Conservation (phyloP, 2,329 filamentous ascomycete species). For the Pseudodiploospora longispora region DNA sequence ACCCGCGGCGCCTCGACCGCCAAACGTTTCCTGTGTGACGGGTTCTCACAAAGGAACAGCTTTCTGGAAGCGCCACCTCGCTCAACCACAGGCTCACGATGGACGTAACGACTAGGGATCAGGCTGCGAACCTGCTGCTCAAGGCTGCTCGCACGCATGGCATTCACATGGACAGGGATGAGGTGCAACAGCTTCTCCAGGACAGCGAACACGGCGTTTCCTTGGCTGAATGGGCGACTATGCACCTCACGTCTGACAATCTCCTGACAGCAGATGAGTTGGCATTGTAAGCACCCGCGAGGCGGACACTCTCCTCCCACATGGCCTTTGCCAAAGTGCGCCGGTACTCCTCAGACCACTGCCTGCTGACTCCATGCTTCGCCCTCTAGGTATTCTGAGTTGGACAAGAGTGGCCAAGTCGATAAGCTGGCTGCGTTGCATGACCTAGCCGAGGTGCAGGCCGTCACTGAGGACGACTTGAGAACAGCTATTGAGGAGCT, state of each 20-base stretch:
- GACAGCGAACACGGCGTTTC: constrained; percentile 26
- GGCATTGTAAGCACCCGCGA: constrained; percentile 33
- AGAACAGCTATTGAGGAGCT: constrained; percentile 54
- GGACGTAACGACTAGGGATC: constrained; percentile 18
- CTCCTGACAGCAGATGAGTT: constrained; percentile 48
- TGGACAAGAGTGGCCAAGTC: constrained; percentile 41
- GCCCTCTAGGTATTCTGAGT: constrained; percentile 36
- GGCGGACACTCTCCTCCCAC: neutral
- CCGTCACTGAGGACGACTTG: constrained; percentile 52
- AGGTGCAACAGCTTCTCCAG: constrained; percentile 28
- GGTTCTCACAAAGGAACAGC: neutral
- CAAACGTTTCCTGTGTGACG: constrained; percentile 14
- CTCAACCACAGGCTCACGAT: constrained; percentile 23
- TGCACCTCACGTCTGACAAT: constrained; percentile 41
- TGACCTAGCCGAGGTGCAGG: constrained; percentile 39
- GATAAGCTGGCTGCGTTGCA: constrained; percentile 36
- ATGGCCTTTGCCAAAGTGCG: neutral
- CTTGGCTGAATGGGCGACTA: constrained; percentile 39
- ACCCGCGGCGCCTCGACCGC: neutral
- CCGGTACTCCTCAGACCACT: neutral
- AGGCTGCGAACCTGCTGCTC: constrained; percentile 25
- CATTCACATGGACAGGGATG: constrained; percentile 25
- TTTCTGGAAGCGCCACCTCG: constrained; percentile 20
- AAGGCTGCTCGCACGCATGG: constrained; percentile 24
- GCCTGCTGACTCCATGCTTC: neutral